Evolutionary conservation across 2,329 filamentous ascomycete genomes (phyloP).

Genomic region (Cercospora janseana): DNA sequence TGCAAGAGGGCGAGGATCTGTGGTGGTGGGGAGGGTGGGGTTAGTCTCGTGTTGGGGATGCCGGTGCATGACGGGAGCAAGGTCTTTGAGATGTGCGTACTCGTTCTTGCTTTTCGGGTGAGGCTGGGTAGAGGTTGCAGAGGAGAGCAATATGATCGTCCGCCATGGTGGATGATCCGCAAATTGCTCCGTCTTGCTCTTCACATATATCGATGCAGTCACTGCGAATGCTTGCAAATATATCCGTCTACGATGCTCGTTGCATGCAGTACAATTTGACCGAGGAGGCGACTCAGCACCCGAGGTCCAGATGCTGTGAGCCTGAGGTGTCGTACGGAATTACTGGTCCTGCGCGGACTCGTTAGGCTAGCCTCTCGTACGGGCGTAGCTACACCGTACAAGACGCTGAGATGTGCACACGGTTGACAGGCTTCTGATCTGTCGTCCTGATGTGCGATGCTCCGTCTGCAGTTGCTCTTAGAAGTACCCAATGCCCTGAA

Average conservation of each 20-base stretch:
- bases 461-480: too few species aligned
- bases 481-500: too few species aligned
- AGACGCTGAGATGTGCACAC: too few species aligned
- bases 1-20: constrained; percentile 31
- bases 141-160: constrained; percentile 28
- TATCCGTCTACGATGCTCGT: neutral
- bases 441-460: too few species aligned
- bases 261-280: too few species aligned
- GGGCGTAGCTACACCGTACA: too few species aligned
- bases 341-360: too few species aligned
- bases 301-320: too few species aligned
- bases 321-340: too few species aligned
- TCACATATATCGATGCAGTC: neutral
- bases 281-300: constrained; percentile 2
- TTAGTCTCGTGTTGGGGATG: neutral
- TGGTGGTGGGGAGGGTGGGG: neutral
- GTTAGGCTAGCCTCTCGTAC: too few species aligned
- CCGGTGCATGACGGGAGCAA: neutral
- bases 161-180: constrained; percentile 1
- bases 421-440: too few species aligned
- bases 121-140: constrained; percentile 29
- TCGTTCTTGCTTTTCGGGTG: constrained; percentile 25
- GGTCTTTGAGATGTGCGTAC: constrained; percentile 13
- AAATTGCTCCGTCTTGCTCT: neutral
- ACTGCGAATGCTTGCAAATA: neutral